phyloP scores from a whole-genome alignment of 306 rosid genomes.

The Hippophae rhamnoides region DNA sequence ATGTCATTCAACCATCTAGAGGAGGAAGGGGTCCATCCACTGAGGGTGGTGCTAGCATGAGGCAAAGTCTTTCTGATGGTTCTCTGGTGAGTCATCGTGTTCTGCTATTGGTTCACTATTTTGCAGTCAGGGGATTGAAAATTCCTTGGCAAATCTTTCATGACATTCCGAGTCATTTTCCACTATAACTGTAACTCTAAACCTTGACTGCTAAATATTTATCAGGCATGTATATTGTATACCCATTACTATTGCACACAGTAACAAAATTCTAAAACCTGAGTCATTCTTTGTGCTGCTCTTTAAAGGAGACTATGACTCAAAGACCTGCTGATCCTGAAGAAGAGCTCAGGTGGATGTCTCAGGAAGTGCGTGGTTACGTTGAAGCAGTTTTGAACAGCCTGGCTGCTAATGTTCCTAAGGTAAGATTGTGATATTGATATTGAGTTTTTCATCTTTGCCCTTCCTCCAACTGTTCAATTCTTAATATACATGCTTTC shows the following conservation, averaged over 20 bases:
- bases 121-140: neutral
- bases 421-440: conserved; percentile 35
- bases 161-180: too few relatives aligned
- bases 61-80: conserved; percentile 90
- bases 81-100: conserved; percentile 57
- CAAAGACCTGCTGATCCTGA: conserved; percentile 97
- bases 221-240: neutral
- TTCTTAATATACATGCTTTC: conserved; percentile 10
- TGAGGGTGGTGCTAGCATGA: conserved; percentile 59
- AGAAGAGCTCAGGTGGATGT: conserved; percentile 98
- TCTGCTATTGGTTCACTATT: neutral
- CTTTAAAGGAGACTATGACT: conserved; percentile 69
- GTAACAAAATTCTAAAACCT: neutral
- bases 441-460: neutral
- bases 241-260: neutral
- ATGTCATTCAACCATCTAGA: conserved; percentile 62
- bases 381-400: conserved; percentile 97
- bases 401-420: conserved; percentile 97
- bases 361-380: conserved; percentile 97
- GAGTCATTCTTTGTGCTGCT: neutral
- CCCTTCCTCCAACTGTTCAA: conserved; percentile 6
- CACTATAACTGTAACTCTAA: neutral
- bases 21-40: conserved; percentile 58
- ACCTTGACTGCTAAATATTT: neutral
- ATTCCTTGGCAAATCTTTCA: neutral